Evolutionary conservation across 2,329 filamentous ascomycete genomes (phyloP).

Genomic region (Ilyonectria destructans): DNA sequence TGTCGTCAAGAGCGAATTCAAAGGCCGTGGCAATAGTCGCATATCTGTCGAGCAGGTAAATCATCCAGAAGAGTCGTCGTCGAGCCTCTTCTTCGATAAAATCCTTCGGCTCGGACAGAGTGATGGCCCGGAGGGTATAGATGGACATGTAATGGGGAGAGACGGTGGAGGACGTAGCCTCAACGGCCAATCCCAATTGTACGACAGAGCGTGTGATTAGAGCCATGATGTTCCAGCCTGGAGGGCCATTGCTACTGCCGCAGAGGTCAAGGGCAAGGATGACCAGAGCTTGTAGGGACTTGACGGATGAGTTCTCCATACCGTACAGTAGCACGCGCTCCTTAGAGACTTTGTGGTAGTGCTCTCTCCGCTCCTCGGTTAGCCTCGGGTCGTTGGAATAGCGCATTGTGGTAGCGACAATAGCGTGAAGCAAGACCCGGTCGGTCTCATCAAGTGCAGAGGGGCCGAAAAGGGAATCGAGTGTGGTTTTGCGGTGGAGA

Average conservation of each 20-base stretch:
- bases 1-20: slow-evolving; percentile 90
- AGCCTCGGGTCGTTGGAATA: slow-evolving; percentile 86
- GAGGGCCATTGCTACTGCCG: slow-evolving; percentile 90
- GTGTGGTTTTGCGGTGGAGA: slow-evolving; percentile 85
- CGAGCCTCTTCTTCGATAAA: slow-evolving; percentile 93
- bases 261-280: slow-evolving; percentile 89
- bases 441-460: slow-evolving; percentile 85
- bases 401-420: slow-evolving; percentile 88
- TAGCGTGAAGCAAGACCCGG: slow-evolving; percentile 86
- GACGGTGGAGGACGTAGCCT: slow-evolving; percentile 84
- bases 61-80: slow-evolving; percentile 92
- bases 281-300: slow-evolving; percentile 88
- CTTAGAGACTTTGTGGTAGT: slow-evolving; percentile 87
- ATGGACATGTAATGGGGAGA: slow-evolving; percentile 88
- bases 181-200: slow-evolving; percentile 88
- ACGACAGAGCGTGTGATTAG: slow-evolving; percentile 91
- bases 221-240: slow-evolving; percentile 93
- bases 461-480: slow-evolving; percentile 87
- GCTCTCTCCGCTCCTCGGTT: slow-evolving; percentile 79
- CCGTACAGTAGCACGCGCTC: slow-evolving; percentile 90
- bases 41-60: slow-evolving; percentile 91
- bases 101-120: slow-evolving; percentile 85
- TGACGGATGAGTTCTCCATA: slow-evolving; percentile 91
- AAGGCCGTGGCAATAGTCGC: slow-evolving; percentile 93
- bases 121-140: slow-evolving; percentile 89